phyloP scores from a whole-genome alignment of 495 filamentous ascomycete genomes.

The Aspergillus panamensis region DNA sequence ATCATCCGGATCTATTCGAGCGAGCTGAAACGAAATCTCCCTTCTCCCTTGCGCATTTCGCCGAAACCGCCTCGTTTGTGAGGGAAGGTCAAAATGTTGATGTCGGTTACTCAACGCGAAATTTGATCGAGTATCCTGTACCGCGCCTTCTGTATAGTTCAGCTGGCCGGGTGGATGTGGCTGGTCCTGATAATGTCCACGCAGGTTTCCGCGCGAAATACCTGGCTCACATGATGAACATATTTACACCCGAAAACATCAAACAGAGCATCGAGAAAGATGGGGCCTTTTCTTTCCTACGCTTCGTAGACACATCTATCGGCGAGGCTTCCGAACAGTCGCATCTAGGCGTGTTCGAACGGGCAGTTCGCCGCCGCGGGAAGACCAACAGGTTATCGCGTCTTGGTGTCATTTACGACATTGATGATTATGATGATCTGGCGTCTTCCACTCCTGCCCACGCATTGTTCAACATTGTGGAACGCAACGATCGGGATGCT shows the following conservation, averaged over 20 bases:
- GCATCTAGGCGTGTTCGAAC: constrained; percentile 59
- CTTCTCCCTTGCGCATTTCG: constrained; percentile 76
- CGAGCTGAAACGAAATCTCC: constrained; percentile 88
- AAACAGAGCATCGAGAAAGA: constrained; percentile 51
- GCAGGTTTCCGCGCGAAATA: constrained; percentile 77
- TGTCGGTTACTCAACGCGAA: constrained; percentile 84
- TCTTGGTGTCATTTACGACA: constrained; percentile 58
- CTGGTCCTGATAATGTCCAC: constrained; percentile 67
- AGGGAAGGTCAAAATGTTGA: constrained; percentile 78
- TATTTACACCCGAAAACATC: constrained; percentile 82
- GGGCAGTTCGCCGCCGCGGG: constrained; percentile 55
- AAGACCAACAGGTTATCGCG: constrained; percentile 47
- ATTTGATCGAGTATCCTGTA: constrained; percentile 75
- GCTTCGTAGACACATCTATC: constrained; percentile 75
- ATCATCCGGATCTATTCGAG: constrained; percentile 96
- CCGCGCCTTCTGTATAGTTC: constrained; percentile 75
- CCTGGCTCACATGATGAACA: constrained; percentile 74
- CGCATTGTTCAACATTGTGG: constrained; percentile 74
- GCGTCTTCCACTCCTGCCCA: constrained; percentile 59
- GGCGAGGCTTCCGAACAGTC: constrained; percentile 65
- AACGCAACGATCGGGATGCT: constrained; percentile 62
- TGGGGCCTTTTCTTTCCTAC: constrained; percentile 82
- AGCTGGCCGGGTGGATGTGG: constrained; percentile 69
- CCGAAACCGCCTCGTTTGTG: constrained; percentile 91
- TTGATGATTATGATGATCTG: constrained; percentile 46